Evolutionary conservation across 202 grass and related monocot species (phyloP).

Genomic region (Panicum virgatum): DNA sequence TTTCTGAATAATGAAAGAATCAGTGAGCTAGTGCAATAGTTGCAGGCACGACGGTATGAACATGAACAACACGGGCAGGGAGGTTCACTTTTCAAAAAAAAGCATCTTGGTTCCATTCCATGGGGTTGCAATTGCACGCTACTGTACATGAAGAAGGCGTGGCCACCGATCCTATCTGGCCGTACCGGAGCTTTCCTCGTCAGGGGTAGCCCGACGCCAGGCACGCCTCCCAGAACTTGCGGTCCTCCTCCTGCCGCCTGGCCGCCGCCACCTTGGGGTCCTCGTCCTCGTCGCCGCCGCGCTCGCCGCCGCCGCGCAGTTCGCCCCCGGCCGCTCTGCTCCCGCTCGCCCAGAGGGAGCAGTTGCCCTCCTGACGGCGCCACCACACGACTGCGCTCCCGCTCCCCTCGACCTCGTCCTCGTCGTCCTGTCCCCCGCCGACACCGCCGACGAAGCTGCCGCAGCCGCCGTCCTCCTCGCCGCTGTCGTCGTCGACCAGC

Average conservation of each 20-base stretch:
- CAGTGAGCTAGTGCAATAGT: background rate
- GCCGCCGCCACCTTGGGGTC: slow-evolving; percentile 14
- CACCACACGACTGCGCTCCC: background rate
- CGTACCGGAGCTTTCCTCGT: background rate
- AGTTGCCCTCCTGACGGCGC: background rate
- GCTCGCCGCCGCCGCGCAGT: background rate
- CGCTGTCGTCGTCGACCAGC: slow-evolving; percentile 2
- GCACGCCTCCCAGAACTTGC: slow-evolving; percentile 86
- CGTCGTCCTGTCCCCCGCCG: background rate
- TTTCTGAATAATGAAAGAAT: background rate
- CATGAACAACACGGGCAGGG: background rate
- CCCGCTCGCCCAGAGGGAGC: slow-evolving; percentile 1
- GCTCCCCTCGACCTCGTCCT: background rate
- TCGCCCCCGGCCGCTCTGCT: background rate
- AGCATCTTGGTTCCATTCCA: background rate
- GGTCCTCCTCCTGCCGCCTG: slow-evolving; percentile 67
- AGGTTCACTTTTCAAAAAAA: too few relatives aligned
- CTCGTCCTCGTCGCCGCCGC: background rate
- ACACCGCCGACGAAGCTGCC: slow-evolving; percentile 40
- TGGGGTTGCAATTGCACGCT: background rate
- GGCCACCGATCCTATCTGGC: background rate
- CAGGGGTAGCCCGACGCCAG: slow-evolving; percentile 57
- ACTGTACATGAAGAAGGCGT: background rate
- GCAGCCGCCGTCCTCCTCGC: slow-evolving; percentile 37
- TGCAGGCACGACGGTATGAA: background rate